A percentile compares a stretch with the other conserved stretches of the same genome.
phyloP scores from a whole-genome alignment of 345 rosid genomes.

The Salix udensis region DNA sequence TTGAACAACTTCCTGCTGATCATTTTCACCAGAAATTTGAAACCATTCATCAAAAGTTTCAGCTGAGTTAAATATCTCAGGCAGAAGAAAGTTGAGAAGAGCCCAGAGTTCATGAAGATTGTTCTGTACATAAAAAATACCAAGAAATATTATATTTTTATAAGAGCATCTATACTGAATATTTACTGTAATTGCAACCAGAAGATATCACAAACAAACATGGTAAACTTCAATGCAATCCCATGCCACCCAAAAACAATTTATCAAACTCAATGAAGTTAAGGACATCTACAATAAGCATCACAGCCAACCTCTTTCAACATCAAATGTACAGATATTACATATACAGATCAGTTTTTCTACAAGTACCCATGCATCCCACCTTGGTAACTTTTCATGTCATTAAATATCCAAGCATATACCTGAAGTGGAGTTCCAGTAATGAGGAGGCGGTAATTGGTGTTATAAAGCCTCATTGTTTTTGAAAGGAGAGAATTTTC shows the following conservation, averaged over 20 bases:
- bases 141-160: constrained; percentile 4
- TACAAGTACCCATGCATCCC: not conserved
- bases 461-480: constrained; percentile 84
- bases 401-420: constrained; percentile 10
- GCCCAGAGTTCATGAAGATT: constrained; percentile 98
- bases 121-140: constrained; percentile 52
- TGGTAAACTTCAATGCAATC: not conserved
- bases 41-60: constrained; percentile 99
- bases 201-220: not conserved
- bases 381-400: not conserved
- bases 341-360: not conserved
- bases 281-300: not conserved
- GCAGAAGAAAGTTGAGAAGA: constrained; percentile 89
- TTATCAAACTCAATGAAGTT: not conserved
- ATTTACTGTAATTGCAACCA: not conserved
- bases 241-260: not conserved
- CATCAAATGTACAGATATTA: not conserved
- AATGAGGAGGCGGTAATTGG: constrained; percentile 90
- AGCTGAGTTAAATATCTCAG: constrained; percentile 97
- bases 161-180: not conserved
- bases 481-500: constrained; percentile 95
- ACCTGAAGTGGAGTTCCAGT: constrained; percentile 99
- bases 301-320: not conserved
- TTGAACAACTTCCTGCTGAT: constrained; percentile 98
- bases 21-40: constrained; percentile 97